Conservation (phyloP, 148 eudicot genomes). For the Vaccinium corymbosum region DNA sequence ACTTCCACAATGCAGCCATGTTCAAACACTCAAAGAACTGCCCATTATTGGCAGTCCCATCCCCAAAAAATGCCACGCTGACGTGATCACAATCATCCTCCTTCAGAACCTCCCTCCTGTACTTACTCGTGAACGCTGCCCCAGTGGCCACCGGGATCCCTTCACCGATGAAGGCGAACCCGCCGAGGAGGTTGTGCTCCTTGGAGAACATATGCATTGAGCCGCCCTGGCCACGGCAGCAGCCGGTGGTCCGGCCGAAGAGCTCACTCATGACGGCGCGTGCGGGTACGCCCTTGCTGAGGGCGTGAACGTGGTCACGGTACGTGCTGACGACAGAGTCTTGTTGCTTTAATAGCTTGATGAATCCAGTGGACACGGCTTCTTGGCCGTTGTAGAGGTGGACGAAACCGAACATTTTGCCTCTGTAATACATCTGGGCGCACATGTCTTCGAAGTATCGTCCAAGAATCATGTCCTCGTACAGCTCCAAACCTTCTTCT, state of each 20-base stretch:
- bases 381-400: conserved; percentile 95
- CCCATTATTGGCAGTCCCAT: conserved; percentile 92
- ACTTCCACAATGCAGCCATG: conserved; percentile 95
- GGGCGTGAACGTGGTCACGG: conserved; percentile 85
- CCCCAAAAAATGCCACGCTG: conserved; percentile 84
- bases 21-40: conserved; percentile 97
- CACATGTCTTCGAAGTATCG: conserved; percentile 93
- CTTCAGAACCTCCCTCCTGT: conserved; percentile 70
- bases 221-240: conserved; percentile 97
- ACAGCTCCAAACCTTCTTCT: conserved; percentile 83
- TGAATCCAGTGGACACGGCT: conserved; percentile 92
- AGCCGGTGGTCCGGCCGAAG: conserved; percentile 85
- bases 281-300: conserved; percentile 88
- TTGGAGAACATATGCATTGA: conserved; percentile 99
- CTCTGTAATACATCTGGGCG: conserved; percentile 95
- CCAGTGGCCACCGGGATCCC: conserved; percentile 96
- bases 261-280: conserved; percentile 95
- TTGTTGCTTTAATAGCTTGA: conserved; percentile 65
- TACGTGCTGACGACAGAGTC: conserved; percentile 85
- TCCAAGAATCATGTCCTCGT: conserved; percentile 83
- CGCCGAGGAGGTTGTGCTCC: conserved; percentile 91
- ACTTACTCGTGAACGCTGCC: conserved; percentile 79
- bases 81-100: conserved; percentile 81
- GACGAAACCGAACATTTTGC: conserved; percentile 96
- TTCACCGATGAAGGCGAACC: conserved; percentile 94